A percentile compares a stretch with the other conserved stretches of the same genome.
Evolutionary conservation across 148 eudicot species (phyloP).

Genomic region (Dysphania ambrosioides): DNA sequence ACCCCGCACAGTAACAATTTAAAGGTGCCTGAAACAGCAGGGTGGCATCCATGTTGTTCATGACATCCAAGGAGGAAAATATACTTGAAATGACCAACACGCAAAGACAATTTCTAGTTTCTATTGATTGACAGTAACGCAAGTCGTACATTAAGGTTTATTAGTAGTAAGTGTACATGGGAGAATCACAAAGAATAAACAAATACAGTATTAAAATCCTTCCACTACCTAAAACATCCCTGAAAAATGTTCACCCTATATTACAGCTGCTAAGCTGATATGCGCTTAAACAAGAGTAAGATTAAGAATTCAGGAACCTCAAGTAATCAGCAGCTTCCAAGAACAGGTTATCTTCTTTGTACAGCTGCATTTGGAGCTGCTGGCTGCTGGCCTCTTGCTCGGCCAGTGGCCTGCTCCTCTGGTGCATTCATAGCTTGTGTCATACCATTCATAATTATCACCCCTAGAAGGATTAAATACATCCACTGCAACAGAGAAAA

Average conservation of each 20-base stretch:
- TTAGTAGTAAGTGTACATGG: neutral
- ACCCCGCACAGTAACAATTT: neutral
- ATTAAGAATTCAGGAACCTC: neutral
- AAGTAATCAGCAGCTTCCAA: conserved; percentile 1
- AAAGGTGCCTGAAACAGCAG: neutral
- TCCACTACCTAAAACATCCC: neutral
- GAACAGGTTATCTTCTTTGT: conserved; percentile 54
- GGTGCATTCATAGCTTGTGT: conserved; percentile 98
- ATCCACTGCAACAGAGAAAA: conserved; percentile 72
- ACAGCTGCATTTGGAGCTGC: conserved; percentile 46
- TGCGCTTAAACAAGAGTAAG: neutral
- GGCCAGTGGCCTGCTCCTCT: conserved; percentile 68
- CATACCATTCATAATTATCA: conserved; percentile 84
- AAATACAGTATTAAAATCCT: neutral
- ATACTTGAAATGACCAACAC: neutral
- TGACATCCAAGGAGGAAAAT: neutral
- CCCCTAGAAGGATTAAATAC: conserved; percentile 90
- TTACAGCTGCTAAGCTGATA: neutral
- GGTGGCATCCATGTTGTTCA: neutral
- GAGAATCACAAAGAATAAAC: conserved; percentile 1
- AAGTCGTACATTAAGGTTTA: neutral
- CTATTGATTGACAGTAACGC: neutral
- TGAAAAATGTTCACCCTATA: neutral
- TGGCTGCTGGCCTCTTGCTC: conserved; percentile 44
- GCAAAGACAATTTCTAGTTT: no score